phyloP scores from a whole-genome alignment of 2,329 filamentous ascomycete species.

The Apiospora aurea region DNA sequence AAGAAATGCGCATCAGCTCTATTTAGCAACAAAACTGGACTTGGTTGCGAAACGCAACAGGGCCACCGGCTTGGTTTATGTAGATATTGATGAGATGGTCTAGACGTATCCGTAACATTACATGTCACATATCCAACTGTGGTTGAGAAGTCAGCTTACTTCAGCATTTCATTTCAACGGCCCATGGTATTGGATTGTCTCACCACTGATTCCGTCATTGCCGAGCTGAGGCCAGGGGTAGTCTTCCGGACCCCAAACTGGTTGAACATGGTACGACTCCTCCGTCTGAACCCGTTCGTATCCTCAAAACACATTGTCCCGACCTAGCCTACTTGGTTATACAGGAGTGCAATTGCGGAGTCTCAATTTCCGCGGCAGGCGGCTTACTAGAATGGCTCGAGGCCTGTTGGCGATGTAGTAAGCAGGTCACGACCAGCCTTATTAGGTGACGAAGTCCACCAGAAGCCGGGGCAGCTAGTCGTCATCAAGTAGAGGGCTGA shows the following conservation, averaged over 20 bases:
- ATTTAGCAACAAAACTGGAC: no score
- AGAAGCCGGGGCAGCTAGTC: not conserved
- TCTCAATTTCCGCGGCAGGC: not conserved
- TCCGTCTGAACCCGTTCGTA: not conserved
- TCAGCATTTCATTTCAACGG: not conserved
- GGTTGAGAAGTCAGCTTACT: not conserved
- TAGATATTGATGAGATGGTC: not conserved
- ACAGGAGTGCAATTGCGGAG: not conserved
- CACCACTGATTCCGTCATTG: not conserved
- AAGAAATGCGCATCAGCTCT: no score
- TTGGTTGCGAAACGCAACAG: not conserved
- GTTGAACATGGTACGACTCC: not conserved
- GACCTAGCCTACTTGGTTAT: not conserved
- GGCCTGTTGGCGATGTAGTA: not conserved
- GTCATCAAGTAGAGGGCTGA: no score
- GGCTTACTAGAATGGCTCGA: not conserved
- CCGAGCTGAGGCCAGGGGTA: not conserved
- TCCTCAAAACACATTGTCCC: not conserved
- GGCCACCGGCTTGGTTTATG: not conserved
- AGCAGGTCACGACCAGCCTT: not conserved
- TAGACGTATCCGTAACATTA: not conserved
- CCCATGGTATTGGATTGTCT: not conserved
- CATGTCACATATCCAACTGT: not conserved
- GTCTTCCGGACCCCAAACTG: not conserved
- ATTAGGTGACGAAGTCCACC: not conserved